Evolutionary conservation across 2,329 filamentous ascomycete species (phyloP).

Genomic region (Fusarium gaditjirri): DNA sequence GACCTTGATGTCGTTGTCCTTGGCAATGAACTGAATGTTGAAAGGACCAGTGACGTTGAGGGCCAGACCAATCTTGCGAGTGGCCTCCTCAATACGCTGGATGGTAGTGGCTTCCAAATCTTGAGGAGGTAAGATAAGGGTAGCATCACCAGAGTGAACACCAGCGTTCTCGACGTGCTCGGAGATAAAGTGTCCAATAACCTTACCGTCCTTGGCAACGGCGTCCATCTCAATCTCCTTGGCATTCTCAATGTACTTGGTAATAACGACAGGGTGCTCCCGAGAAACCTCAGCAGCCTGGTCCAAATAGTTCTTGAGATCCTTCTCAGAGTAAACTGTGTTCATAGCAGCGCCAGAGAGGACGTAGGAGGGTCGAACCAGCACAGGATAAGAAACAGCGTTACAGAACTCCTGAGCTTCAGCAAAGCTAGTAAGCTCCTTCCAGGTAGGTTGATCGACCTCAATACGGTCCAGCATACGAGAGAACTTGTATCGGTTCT

Average conservation of each 20-base stretch:
- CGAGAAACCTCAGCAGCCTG: slow-evolving; percentile 94
- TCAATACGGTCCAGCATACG: slow-evolving; percentile 95
- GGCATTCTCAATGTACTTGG: slow-evolving; percentile 98
- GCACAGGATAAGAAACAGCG: slow-evolving; percentile 89
- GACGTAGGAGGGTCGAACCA: slow-evolving; percentile 96
- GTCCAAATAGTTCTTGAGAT: slow-evolving; percentile 86
- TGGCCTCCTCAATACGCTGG: slow-evolving; percentile 90
- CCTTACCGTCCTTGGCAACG: slow-evolving; percentile 87
- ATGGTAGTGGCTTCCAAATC: slow-evolving; percentile 92
- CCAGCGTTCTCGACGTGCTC: slow-evolving; percentile 99
- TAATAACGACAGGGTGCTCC: slow-evolving; percentile 97
- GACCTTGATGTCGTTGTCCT: slow-evolving; percentile 99
- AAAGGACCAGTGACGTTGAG: slow-evolving; percentile 96
- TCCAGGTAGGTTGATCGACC: slow-evolving; percentile 98
- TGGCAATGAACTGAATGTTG: slow-evolving; percentile 99
- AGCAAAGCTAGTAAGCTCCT: slow-evolving; percentile 93
- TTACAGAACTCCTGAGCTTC: slow-evolving; percentile 90
- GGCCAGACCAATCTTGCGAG: slow-evolving; percentile 91
- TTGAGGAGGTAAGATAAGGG: slow-evolving; percentile 92
- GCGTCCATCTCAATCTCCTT: slow-evolving; percentile 99
- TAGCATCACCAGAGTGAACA: slow-evolving; percentile 98
- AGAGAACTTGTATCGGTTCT: slow-evolving; percentile 99
- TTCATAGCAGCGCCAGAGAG: slow-evolving; percentile 99
- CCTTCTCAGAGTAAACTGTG: slow-evolving; percentile 96
- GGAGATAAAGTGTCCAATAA: slow-evolving; percentile 96